A percentile compares a stretch with the other conserved stretches of the same genome.
These are phyloP conservation scores for Fusarium citri DNA, from an alignment of 2,329 filamentous ascomycete genomes.

Conservation along the genomic window DNA sequence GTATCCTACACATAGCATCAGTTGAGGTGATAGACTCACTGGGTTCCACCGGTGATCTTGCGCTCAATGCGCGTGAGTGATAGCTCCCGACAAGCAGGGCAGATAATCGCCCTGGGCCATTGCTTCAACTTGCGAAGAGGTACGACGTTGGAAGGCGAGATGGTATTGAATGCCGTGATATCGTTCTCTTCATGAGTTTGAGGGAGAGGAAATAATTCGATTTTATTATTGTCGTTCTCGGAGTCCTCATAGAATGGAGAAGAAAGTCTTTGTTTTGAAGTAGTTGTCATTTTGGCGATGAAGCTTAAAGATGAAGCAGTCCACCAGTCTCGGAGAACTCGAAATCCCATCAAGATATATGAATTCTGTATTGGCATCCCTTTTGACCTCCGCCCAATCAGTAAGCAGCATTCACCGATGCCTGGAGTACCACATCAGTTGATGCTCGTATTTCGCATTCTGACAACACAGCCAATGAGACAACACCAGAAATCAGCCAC, in stretches of 20 bases:
- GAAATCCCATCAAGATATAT: not conserved
- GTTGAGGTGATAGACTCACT: conserved; percentile 21
- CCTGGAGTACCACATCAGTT: conserved; percentile 6
- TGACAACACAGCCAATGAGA: conserved; percentile 11
- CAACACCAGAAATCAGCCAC: conserved; percentile 8
- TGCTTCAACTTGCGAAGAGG: conserved; percentile 38
- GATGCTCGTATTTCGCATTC: conserved; percentile 33
- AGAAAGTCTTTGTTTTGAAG: not conserved
- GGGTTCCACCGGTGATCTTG: conserved; percentile 40
- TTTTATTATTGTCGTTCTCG: conserved; percentile 15
- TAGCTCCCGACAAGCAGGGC: conserved; percentile 38
- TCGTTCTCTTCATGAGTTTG: not conserved
- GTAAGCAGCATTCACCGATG: not conserved
- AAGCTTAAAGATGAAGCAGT: too few species aligned
- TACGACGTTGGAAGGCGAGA: conserved; percentile 32
- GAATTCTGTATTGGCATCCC: not conserved
- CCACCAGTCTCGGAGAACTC: accelerated
- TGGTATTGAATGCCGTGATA: conserved; percentile 30
- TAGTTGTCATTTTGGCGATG: conserved; percentile 4
- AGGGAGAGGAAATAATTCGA: conserved; percentile 6
- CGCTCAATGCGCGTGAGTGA: conserved; percentile 39
- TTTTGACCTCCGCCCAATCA: not conserved
- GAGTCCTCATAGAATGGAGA: not conserved
- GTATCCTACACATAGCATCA: not conserved
- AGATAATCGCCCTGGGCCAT: conserved; percentile 38